A percentile compares a stretch with the other conserved stretches of the same genome.
Conservation (phyloP, 106 monocot genomes). For the Allium fistulosum region DNA sequence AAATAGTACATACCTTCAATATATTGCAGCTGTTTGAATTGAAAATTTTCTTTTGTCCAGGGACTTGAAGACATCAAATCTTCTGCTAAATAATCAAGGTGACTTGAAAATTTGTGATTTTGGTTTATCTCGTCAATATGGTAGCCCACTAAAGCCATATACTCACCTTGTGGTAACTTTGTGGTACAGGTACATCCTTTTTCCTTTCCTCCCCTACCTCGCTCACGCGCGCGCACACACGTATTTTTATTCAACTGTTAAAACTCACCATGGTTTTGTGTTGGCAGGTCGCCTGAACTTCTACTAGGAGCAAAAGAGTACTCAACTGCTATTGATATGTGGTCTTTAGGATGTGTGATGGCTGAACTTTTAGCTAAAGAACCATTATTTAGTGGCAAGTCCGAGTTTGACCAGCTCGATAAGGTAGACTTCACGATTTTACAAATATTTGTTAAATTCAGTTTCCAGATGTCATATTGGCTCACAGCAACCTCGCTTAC, state of each 20-base stretch:
- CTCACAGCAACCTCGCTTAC: neutral
- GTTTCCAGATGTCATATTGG: neutral
- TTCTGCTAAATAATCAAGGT: constrained; percentile 65
- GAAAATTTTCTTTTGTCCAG: constrained; percentile 11
- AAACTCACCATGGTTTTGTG: constrained; percentile 7
- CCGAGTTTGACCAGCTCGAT: constrained; percentile 67
- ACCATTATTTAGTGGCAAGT: constrained; percentile 63
- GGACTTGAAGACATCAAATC: constrained; percentile 82
- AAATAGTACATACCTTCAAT: too few species aligned
- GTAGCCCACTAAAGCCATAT: constrained; percentile 74
- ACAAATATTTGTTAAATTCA: neutral
- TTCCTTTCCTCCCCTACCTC: too few species aligned
- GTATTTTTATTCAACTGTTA: neutral
- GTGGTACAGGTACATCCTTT: constrained; percentile 64
- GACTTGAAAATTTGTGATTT: constrained; percentile 89
- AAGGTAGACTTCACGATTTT: constrained; percentile 27
- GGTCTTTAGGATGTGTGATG: constrained; percentile 86
- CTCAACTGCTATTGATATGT: constrained; percentile 84
- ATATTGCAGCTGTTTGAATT: too few species aligned
- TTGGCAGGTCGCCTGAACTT: constrained; percentile 64
- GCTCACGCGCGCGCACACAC: too few species aligned
- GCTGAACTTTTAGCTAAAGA: constrained; percentile 71
- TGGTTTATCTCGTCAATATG: constrained; percentile 78
- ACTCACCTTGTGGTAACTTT: constrained; percentile 72
- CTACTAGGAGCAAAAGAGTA: constrained; percentile 59